Conservation (phyloP, 2,329 filamentous ascomycete genomes). For the Magnaporthiopsis poae region DNA sequence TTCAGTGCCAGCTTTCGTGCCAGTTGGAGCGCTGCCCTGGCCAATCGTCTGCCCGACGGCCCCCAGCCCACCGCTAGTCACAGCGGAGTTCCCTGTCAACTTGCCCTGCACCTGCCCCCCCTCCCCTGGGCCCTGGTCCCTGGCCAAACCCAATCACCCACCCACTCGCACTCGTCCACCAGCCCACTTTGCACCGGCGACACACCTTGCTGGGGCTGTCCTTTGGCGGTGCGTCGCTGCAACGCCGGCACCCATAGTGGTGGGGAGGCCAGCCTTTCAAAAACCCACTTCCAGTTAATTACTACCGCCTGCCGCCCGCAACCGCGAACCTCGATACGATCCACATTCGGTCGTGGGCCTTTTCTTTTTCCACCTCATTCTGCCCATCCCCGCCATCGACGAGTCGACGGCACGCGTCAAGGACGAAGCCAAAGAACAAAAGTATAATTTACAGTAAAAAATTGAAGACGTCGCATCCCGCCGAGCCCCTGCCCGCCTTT, state of each 20-base stretch:
- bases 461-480: background rate
- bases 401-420: background rate
- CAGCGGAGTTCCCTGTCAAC: slow-evolving; percentile 6
- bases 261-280: background rate
- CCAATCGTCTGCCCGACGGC: background rate
- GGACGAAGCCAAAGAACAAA: no score
- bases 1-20: background rate
- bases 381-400: background rate
- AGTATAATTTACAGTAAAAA: background rate
- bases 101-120: background rate
- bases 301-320: background rate
- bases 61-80: slow-evolving; percentile 4
- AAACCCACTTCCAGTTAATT: background rate
- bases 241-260: background rate
- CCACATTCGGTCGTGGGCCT: background rate
- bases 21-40: background rate
- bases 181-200: background rate
- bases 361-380: background rate
- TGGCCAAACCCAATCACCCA: slow-evolving; percentile 1
- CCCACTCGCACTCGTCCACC: background rate
- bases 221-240: background rate
- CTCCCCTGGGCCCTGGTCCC: background rate
- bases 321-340: background rate
- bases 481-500: background rate
- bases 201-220: background rate